Percentiles rank a stretch among this genome's conserved stretches.
phyloP scores from a whole-genome alignment of 805 yeast genomes.

The Ogataea philodendri region DNA sequence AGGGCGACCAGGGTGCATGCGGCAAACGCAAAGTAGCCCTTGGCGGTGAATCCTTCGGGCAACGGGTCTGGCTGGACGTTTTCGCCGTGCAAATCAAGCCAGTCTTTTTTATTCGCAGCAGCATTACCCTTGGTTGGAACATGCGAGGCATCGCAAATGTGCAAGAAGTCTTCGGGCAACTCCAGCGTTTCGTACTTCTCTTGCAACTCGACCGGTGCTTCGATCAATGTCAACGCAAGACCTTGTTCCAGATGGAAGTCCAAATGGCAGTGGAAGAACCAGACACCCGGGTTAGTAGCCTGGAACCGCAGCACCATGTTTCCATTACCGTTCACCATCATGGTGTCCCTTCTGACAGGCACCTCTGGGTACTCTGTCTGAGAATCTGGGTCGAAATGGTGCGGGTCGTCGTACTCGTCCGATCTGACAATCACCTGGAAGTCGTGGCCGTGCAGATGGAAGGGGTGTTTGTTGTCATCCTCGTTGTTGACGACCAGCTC shows the following conservation, averaged over 20 bases:
- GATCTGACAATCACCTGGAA: slow-evolving; percentile 80
- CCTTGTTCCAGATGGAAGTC: slow-evolving; percentile 88
- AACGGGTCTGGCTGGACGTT: slow-evolving; percentile 57
- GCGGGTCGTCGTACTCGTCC: slow-evolving; percentile 52
- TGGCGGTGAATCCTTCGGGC: slow-evolving; percentile 67
- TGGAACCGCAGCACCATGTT: slow-evolving; percentile 66
- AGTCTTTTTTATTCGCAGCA: slow-evolving; percentile 57
- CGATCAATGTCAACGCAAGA: slow-evolving; percentile 66
- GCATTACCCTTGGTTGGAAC: slow-evolving; percentile 63
- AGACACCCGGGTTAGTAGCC: slow-evolving; percentile 89
- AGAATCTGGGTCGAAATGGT: slow-evolving; percentile 50
- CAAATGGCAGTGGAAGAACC: slow-evolving; percentile 92
- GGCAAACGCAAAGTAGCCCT: slow-evolving; percentile 64
- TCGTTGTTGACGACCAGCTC: slow-evolving; percentile 76
- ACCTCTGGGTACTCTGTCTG: slow-evolving; percentile 47
- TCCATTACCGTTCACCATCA: slow-evolving; percentile 64
- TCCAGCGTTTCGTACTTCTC: slow-evolving; percentile 31
- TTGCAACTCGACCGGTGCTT: slow-evolving; percentile 60
- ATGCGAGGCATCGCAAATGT: slow-evolving; percentile 46
- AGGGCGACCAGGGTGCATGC: slow-evolving; percentile 55
- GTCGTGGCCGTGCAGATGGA: slow-evolving; percentile 91
- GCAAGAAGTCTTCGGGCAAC: slow-evolving; percentile 48
- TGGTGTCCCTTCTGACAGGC: slow-evolving; percentile 72
- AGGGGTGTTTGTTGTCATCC: slow-evolving; percentile 92
- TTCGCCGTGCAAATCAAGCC: slow-evolving; percentile 61